A percentile compares a stretch with the other conserved stretches of the same genome.
phyloP scores from a whole-genome alignment of 176 grass and related monocot species.

The Raddia guianensis region DNA sequence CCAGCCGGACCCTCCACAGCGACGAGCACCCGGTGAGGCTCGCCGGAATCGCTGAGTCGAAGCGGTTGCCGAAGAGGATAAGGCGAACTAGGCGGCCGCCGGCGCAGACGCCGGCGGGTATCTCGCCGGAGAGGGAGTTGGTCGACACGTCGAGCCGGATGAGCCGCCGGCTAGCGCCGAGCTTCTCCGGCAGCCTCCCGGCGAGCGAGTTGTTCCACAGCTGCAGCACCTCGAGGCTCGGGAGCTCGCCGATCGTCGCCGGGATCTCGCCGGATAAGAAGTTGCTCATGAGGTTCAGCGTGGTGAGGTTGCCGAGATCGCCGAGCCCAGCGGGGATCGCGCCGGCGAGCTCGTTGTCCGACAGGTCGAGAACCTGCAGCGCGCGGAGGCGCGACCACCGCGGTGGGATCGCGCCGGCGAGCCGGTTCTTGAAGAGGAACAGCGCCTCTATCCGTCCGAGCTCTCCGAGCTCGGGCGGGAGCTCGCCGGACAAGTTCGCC shows the following conservation, averaged over 20 bases:
- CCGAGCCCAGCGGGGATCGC: conserved; percentile 56
- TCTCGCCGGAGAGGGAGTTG: conserved; percentile 67
- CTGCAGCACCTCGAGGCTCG: conserved; percentile 69
- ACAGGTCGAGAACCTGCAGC: conserved; percentile 69
- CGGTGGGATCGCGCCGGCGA: conserved; percentile 56
- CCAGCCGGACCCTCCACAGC: conserved; percentile 75
- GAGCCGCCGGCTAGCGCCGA: conserved; percentile 55
- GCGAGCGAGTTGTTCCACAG: conserved; percentile 96
- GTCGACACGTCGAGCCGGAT: conserved; percentile 79
- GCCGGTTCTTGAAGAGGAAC: conserved; percentile 91
- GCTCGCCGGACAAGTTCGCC: conserved; percentile 51
- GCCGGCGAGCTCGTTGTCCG: conserved; percentile 68
- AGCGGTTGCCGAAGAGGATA: conserved; percentile 84
- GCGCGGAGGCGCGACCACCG: conserved; percentile 38
- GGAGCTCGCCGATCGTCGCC: conserved; percentile 50
- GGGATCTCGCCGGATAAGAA: conserved; percentile 66
- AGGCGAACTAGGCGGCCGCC: conserved; percentile 63
- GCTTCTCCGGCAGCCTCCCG: conserved; percentile 55
- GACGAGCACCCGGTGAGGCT: conserved; percentile 71
- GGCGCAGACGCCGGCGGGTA: conserved; percentile 61
- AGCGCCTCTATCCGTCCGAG: conserved; percentile 48
- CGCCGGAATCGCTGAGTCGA: conserved; percentile 68
- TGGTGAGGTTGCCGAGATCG: conserved; percentile 50
- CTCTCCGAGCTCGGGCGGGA: conserved; percentile 54
- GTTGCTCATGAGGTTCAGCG: conserved; percentile 88